Conservation (phyloP, 148 eudicot species). For the Rhododendron simsii region DNA sequence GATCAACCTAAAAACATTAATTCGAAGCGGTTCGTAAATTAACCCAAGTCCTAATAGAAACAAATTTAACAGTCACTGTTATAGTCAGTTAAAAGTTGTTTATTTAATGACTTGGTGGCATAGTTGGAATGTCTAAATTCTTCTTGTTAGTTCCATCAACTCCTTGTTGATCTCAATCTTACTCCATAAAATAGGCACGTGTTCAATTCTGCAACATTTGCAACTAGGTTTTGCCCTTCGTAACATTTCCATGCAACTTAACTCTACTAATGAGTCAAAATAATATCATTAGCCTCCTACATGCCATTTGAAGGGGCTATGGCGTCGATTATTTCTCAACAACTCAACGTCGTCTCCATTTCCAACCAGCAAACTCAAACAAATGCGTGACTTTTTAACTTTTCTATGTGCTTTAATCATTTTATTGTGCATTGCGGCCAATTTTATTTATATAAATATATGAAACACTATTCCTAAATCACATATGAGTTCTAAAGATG, state of each 20-base stretch:
- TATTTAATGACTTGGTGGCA: neutral
- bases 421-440: neutral
- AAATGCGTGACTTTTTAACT: neutral
- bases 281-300: neutral
- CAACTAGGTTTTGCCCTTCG: neutral
- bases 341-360: neutral
- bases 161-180: neutral
- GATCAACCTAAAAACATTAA: neutral
- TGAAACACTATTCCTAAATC: neutral
- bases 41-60: neutral
- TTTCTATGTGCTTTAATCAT: neutral
- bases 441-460: no score
- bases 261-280: neutral
- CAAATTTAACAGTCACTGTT: neutral
- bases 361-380: neutral
- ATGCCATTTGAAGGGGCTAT: neutral
- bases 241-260: neutral
- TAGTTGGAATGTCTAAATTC: neutral
- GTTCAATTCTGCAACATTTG: neutral
- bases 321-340: neutral
- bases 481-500: neutral
- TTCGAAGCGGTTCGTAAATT: no score
- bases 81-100: neutral
- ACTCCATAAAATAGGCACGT: neutral
- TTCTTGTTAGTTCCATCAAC: neutral